Evolutionary conservation across 1,284 basidiomycete species (phyloP).

Genomic region (Sporisorium iseilematis-ciliati): DNA sequence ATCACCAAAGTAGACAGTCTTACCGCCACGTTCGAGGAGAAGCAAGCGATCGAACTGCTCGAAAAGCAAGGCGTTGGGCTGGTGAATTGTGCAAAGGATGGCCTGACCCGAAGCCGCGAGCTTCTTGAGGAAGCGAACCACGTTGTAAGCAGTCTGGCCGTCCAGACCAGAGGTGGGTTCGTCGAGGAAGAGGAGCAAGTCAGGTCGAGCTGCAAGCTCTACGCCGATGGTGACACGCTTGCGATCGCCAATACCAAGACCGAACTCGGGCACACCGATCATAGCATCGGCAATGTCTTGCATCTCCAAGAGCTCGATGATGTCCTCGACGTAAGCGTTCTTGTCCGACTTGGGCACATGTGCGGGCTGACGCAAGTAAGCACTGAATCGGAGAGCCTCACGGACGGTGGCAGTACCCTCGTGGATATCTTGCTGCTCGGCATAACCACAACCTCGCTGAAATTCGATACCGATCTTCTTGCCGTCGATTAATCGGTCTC

Average conservation of each 20-base stretch:
- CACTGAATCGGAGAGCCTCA: conserved; percentile 85
- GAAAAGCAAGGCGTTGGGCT: conserved; percentile 50
- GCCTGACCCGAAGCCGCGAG: conserved; percentile 49
- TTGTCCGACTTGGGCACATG: conserved; percentile 79
- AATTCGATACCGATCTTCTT: conserved; percentile 79
- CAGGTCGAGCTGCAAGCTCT: conserved; percentile 47
- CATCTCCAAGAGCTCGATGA: conserved; percentile 82
- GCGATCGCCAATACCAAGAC: conserved; percentile 74
- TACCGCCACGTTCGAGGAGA: conserved; percentile 47
- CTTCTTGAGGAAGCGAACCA: conserved; percentile 55
- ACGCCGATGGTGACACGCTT: conserved; percentile 77
- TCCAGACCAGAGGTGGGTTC: conserved; percentile 55
- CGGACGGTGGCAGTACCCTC: conserved; percentile 85
- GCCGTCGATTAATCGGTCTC: conserved; percentile 83
- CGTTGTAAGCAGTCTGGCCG: conserved; percentile 44
- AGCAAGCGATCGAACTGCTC: conserved; percentile 49
- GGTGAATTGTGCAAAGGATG: conserved; percentile 56
- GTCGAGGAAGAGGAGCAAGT: conserved; percentile 72
- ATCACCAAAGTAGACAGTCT: conserved; percentile 44
- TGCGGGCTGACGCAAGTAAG: conserved; percentile 81
- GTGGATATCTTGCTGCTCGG: conserved; percentile 86
- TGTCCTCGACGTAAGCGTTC: conserved; percentile 82
- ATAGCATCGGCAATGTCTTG: conserved; percentile 79
- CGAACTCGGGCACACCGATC: conserved; percentile 73
- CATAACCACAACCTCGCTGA: conserved; percentile 75